Evolutionary conservation across 257 asterid species (phyloP).

Genomic region (Lantana camara): DNA sequence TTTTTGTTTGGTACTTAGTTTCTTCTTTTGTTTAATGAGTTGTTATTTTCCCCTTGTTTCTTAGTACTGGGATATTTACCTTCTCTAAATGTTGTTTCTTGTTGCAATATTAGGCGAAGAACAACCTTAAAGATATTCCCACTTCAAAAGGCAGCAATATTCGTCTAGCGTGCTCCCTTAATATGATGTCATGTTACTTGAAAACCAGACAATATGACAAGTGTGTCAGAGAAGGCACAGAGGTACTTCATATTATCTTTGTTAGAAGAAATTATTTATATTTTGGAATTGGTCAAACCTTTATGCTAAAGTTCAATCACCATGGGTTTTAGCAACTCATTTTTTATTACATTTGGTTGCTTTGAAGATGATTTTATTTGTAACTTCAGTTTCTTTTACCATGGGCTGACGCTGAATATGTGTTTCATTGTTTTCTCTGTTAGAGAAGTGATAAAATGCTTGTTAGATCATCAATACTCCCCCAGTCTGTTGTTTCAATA

Average conservation of each 20-base stretch:
- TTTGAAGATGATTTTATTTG: constrained; percentile 19
- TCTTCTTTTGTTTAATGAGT: constrained; percentile 9
- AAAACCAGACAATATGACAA: constrained; percentile 77
- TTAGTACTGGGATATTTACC: constrained; percentile 1
- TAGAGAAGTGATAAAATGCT: constrained; percentile 13
- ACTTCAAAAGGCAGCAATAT: constrained; percentile 64
- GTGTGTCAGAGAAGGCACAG: constrained; percentile 85
- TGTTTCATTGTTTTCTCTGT: constrained; percentile 20
- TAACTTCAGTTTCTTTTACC: constrained; percentile 11
- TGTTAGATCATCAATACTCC: constrained; percentile 2
- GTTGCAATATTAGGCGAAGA: constrained; percentile 69
- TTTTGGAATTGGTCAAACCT: constrained; percentile 23
- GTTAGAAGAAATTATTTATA: constrained; percentile 14
- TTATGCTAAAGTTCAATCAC: neutral
- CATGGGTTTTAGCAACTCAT: neutral
- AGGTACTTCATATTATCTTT: constrained; percentile 49
- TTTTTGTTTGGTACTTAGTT: constrained; percentile 24
- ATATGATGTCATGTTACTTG: constrained; percentile 94
- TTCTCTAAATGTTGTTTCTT: constrained; percentile 20
- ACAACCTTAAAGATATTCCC: constrained; percentile 70
- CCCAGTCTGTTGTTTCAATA: neutral
- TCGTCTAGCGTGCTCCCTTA: constrained; percentile 82
- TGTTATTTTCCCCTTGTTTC: neutral
- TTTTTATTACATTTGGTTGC: constrained; percentile 7
- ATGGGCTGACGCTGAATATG: neutral